Base-by-base conservation (phyloP, 2,329 filamentous ascomycete species). In the Colletotrichum sp. region DNA sequence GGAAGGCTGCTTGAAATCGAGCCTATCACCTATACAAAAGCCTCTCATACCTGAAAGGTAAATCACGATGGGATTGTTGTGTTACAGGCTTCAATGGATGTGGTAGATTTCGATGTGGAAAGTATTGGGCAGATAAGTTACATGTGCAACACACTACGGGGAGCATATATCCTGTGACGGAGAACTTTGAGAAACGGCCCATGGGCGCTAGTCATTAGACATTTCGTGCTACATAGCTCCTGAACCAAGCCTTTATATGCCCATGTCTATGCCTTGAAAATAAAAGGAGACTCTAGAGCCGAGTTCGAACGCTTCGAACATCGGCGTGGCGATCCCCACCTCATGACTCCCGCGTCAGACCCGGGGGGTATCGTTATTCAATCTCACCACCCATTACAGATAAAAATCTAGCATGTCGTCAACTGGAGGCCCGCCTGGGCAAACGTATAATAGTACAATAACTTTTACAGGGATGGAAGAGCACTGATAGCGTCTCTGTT, bases 1-100 rank as follows among this genome's bases (percentile, higher is more conserved):
- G 61, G 68, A 79, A 78, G 66, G 66, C 66, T 71, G 24, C 30
- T 18, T 76, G 32, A 75, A n/a, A 32, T 61, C 26, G 7, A 13
- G 30, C 30, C 26, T 30, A 32, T n/a, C 59, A 7, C 28, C 3
- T 21, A 12, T 21, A 14, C 12, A 61, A 52, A 52, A 21, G 43
- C 43, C n/a, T 13, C 24, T 59, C 55, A 28, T 59, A 28, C n/a
- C 24, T 9, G 6, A 21, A 30, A 30, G 10, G 18, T 32, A 24
- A 21, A 61, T 61, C 59, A 34, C 9, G 14, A 14, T 5, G n/a
- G 16, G 24, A 12, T n/a, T 30, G 7, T 34, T n/a, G 18, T 61
- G 55, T 26, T 10, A 9, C 26, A 26, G 16, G 24, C 21, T 14
- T 59, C 14, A 59, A n/a, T 13, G n/a, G 6, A 52, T 21, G 43